Percentiles rank a stretch among this genome's conserved stretches.
These are phyloP conservation scores for Boletus patriciae DNA, from an alignment of 768 basidiomycete species.

Conservation along the genomic window DNA sequence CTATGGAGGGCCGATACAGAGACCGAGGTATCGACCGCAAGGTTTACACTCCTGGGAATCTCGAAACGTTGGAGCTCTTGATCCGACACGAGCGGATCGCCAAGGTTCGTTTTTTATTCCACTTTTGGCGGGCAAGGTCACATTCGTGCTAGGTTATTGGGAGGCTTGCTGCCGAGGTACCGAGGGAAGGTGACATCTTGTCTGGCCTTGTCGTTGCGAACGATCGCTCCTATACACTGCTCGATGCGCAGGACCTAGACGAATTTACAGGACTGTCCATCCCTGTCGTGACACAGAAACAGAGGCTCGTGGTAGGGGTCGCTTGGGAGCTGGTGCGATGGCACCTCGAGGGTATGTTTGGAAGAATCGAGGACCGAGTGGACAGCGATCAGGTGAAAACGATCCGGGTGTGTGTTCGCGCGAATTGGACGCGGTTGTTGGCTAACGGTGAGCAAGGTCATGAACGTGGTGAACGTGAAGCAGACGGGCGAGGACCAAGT, in stretches of 20 bases:
- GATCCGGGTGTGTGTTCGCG: conserved; percentile 55
- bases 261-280: conserved; percentile 89
- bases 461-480: conserved; percentile 86
- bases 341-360: conserved; percentile 96
- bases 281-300: conserved; percentile 79
- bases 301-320: conserved; percentile 77
- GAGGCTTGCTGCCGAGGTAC: conserved; percentile 71
- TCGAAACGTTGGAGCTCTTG: conserved; percentile 81
- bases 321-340: conserved; percentile 91
- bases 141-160: conserved; percentile 71
- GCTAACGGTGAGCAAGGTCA: conserved; percentile 56
- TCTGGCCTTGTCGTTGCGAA: conserved; percentile 89
- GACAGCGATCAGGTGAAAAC: conserved; percentile 62
- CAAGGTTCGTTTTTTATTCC: conserved; percentile 54
- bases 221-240: conserved; percentile 90
- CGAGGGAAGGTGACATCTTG: conserved; percentile 65
- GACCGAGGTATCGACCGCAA: conserved; percentile 89
- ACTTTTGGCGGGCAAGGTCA: not conserved
- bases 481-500: conserved; percentile 70
- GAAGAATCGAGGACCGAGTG: conserved; percentile 65
- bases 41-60: conserved; percentile 89
- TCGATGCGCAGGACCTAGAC: conserved; percentile 84
- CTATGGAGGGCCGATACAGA: conserved; percentile 80
- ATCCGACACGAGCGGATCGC: conserved; percentile 88
- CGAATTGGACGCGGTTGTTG: not conserved